phyloP scores from a whole-genome alignment of 345 rosid genomes.

The Dovyalis caffra region DNA sequence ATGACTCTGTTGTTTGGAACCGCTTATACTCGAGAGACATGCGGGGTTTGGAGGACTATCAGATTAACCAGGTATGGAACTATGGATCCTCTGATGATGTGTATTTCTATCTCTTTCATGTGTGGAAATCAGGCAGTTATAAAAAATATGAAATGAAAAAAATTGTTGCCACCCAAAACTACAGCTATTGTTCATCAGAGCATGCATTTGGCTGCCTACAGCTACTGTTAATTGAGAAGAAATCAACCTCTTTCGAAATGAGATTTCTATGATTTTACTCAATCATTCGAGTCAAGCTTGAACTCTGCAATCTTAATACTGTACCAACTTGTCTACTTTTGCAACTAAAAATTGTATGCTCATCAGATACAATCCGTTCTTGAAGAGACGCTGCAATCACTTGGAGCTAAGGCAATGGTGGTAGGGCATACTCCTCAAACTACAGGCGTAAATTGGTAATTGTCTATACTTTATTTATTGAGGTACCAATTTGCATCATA shows the following conservation, averaged over 20 bases:
- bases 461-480: neutral
- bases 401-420: slow-evolving; percentile 87
- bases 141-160: neutral
- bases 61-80: slow-evolving; percentile 61
- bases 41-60: slow-evolving; percentile 55
- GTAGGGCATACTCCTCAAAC: slow-evolving; percentile 96
- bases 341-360: slow-evolving; percentile 17
- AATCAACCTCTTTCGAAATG: neutral
- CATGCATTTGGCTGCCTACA: no score
- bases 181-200: no score
- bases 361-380: slow-evolving; percentile 61
- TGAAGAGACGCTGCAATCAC: slow-evolving; percentile 57
- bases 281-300: no score
- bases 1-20: slow-evolving; percentile 90
- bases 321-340: neutral
- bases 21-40: slow-evolving; percentile 76
- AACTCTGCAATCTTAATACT: neutral
- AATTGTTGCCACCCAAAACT: no score
- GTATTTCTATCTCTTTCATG: neutral
- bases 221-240: no score
- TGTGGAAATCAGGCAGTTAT: neutral
- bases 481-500: neutral
- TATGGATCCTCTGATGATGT: slow-evolving; percentile 21
- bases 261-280: no score
- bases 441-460: slow-evolving; percentile 79